Evolutionary conservation across 2,329 filamentous ascomycete species (phyloP), one percentile per base, ranked within the genome.

Genomic region (Stachybotrys chlorohalonatus): DNA sequence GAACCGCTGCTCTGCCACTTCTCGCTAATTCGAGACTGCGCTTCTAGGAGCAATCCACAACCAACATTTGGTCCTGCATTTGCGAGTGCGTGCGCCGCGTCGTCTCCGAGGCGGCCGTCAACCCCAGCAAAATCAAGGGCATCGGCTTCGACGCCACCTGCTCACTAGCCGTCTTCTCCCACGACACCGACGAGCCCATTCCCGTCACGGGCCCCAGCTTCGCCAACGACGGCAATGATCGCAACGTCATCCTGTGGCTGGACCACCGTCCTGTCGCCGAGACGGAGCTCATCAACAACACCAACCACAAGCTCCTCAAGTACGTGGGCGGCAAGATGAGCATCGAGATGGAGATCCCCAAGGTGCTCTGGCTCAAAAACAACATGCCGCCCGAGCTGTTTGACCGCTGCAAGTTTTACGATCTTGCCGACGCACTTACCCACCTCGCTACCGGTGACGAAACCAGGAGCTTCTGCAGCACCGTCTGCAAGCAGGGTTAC

Each of bases 101-200:
- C 49, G 81, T 97, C 64, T 81, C 80, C 66, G 87, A 96, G 70
- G 88, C 93, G 61, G 86, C 85, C 62, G 85, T 95, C 61, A 85
- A 93, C 64, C 81, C 86, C 5, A 76, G 75, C 58, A 85, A 82
- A 42, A 87, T 99, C 64, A 87, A 87, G 62, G 94, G 94, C 56
- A 90, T 99, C 65, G 94, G 94, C 53, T 97, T 99, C 71, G 94
- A 99, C 70, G 94, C 94, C 24, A 99, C 94, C n/a, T 99, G 94
- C 78, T 99, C 94, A 16, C 83, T 99, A 31, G 83, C 92, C 36
- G 92, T 97, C 62, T 96, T 99, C 73, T 81, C 86, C 54, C 78
- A 89, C 66, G 90, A 96, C 63, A 95, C 90, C 5, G 88, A 96
- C 69, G 89, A 95, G 72, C 94, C 94, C 2, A 79, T 96, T 51